Conservation (phyloP, 441 rosid genomes). For the Melastoma candidum region DNA sequence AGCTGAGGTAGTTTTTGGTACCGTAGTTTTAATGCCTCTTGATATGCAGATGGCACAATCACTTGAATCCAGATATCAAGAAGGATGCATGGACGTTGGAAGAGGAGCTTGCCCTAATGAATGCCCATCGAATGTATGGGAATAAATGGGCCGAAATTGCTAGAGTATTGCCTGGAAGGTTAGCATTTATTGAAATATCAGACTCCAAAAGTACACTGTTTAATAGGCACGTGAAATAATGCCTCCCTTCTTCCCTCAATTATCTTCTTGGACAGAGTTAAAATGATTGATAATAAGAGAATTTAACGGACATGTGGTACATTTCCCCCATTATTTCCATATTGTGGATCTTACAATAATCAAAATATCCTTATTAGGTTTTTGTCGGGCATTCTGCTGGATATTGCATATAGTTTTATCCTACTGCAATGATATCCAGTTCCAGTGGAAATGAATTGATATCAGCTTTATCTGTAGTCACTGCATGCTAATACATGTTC, state of each 20-base stretch:
- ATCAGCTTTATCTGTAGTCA: too few species aligned
- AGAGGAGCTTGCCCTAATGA: slow-evolving; percentile 79
- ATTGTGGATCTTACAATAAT: too few species aligned
- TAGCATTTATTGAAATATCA: slow-evolving; percentile 6
- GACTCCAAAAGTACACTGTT: not conserved
- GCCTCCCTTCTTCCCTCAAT: too few species aligned
- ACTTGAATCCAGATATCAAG: slow-evolving; percentile 92
- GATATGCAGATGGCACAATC: slow-evolving; percentile 91
- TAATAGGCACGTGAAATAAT: not conserved
- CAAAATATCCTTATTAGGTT: too few species aligned
- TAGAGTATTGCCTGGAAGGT: slow-evolving; percentile 96
- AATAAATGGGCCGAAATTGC: slow-evolving; percentile 99
- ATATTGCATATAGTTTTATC: too few species aligned
- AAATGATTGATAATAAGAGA: not conserved
- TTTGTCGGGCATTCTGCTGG: too few species aligned
- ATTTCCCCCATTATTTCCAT: too few species aligned
- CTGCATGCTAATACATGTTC: not conserved
- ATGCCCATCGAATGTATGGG: slow-evolving; percentile 70
- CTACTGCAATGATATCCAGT: too few species aligned
- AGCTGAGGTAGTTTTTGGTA: not conserved
- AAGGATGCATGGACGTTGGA: slow-evolving; percentile 95
- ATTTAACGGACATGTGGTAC: not conserved
- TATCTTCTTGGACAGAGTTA: too few species aligned
- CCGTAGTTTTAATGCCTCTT: slow-evolving; percentile 6
- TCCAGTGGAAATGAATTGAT: too few species aligned